Evolutionary conservation across 495 filamentous ascomycete species (phyloP), one percentile per base, ranked within the genome.

Genomic region (Lentithecium fluviatile): DNA sequence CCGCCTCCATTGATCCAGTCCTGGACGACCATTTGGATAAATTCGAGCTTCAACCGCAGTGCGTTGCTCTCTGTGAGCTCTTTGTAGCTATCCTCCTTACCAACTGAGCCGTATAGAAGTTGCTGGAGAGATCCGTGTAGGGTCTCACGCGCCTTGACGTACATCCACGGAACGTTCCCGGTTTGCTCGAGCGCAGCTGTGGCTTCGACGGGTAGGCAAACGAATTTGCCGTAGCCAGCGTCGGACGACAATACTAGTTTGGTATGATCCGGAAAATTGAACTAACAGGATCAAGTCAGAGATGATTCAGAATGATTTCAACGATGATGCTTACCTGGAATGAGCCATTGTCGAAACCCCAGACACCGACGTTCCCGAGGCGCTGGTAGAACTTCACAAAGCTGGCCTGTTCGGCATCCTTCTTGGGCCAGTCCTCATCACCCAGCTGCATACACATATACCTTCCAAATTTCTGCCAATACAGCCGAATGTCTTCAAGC

Each of bases 201-300:
- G 0, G 88, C 88, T 17, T 84, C 81, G 5, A 84, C 73, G 0
- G 89, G 87, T 6, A 95, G 83, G 68, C 90, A 88, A 76, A 89
- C 91, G 71, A 94, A 94, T 73, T 92, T 87, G 63, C 90, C 83
- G 82, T 86, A 89, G 1, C 80, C 86, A 24, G 85, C 89, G 37
- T 86, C 83, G 7, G 83, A 78, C 34, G 89, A 88, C 47, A 96
- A 77, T 3, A 95, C 83, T 24, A 96, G 80, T 71, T 98, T 98
- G 26, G 94, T 97, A 71, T 98, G 94, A 64, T 98, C 94, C 6
- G 93, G 91, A 75, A 97, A 98, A 73, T 98, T 97, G 75, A 96
- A 89, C 82, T 94, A 69, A 21, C 42, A 45, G 23, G 54, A 32
- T 4, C 58, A 53, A 61, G 58, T 60, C 37, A 32, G 42, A 43